Evolutionary conservation across 192 early-diverging fungal genomes (phyloP), one percentile per base, ranked within the genome.

Genomic region (Coemansia sp.): DNA sequence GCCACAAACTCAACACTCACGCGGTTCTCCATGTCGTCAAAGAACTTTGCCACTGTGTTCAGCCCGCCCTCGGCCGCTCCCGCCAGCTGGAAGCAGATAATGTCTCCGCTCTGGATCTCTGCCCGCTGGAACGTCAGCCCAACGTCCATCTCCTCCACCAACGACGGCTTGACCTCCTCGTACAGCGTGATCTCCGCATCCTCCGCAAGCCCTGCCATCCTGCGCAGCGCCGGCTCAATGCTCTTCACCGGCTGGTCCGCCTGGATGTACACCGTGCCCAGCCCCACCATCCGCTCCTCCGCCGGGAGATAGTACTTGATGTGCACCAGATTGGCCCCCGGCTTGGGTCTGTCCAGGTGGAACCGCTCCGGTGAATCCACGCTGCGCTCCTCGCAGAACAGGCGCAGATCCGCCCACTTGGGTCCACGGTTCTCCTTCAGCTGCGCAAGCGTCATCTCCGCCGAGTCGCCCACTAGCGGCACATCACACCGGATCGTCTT

Each of bases 61-160:
- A 59, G 29, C 29, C 20, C 30, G 29, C 17, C 17, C 7, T 29
- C 52, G 1, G 38, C 55, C 13, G 9, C 53, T 0, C 20, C 13
- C 23, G 55, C 37, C 25, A 72, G 74, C 74, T 96, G 93, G 72
- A 90, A 87, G 62, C 85, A 89, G 56, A 99, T 85, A 56, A 99
- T 97, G 67, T 99, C 97, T 30, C 97, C 97, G 56, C 90, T 89
- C 68, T 92, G 88, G 48, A 99, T 86, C 68, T 99, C 97, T 14
- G 90, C 87, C 29, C 73, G 52, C 2, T 50, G 47, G 72, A 95
- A 95, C 2, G 90, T 90, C 30, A 58, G 30, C 30, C 82, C 74
- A 11, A 64, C 33, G 56, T 92, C 87, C 78, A 92, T 86, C 27
- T 65, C 61, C 42, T 97, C 94, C 50, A 99, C 90, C 90, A 96